Conservation (phyloP, 441 rosid genomes). For the Capsella rubella region DNA sequence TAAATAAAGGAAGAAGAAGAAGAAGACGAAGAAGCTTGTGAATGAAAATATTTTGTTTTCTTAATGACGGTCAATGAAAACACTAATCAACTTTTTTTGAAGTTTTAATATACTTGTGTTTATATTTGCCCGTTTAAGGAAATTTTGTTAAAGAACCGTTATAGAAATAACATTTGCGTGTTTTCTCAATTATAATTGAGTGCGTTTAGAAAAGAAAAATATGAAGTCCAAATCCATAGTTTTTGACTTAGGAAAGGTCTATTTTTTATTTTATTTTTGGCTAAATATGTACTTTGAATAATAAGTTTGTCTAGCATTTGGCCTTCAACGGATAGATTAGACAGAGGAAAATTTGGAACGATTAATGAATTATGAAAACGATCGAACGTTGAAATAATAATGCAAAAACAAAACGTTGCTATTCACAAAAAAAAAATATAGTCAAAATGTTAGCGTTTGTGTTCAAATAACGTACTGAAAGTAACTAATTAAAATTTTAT, state of each 20-base stretch:
- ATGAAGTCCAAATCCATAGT: slow-evolving; percentile 26
- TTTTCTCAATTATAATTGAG: slow-evolving; percentile 2
- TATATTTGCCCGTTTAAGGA: slow-evolving; percentile 7
- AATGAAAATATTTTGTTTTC: neutral
- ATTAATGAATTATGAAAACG: slow-evolving; percentile 9
- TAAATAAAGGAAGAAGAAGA: neutral
- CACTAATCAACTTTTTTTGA: neutral
- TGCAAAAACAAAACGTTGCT: neutral
- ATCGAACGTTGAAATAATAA: neutral
- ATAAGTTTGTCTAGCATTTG: neutral
- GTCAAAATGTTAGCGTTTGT: neutral
- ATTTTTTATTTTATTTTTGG: neutral
- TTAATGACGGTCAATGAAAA: slow-evolving; percentile 16
- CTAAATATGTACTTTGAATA: slow-evolving; percentile 28
- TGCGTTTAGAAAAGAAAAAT: slow-evolving; percentile 1
- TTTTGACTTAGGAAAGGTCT: slow-evolving; percentile 38
- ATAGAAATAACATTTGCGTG: neutral
- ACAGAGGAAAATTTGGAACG: slow-evolving; percentile 1
- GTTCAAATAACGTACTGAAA: neutral
- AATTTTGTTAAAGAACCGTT: slow-evolving; percentile 6
- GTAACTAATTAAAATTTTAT: neutral
- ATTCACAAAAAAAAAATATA: neutral
- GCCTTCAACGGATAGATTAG: slow-evolving; percentile 14
- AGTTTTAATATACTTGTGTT: neutral
- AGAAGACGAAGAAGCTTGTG: slow-evolving; percentile 13